Evolutionary conservation across 2,329 filamentous ascomycete species (phyloP), one percentile per base, ranked within the genome.

Genomic region (Hortaea sp.): DNA sequence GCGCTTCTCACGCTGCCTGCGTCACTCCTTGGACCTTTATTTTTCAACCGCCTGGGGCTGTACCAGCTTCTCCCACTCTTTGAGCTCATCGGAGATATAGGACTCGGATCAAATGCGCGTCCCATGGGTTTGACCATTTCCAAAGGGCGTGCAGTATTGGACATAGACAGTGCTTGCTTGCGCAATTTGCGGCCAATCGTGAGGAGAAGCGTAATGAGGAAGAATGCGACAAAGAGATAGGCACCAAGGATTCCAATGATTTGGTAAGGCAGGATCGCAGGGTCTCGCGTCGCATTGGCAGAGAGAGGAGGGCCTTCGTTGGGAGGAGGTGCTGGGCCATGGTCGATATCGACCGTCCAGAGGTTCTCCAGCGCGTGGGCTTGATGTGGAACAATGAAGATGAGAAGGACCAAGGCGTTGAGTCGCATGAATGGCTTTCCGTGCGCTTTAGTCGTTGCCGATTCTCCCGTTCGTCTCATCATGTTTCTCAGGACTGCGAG

Each of bases 241-340:
- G 85, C 82, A 50, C 82, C 88, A 49, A 90, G 76, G 49, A 97
- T 85, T 54, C 82, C 87, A 53, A 85, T 84, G 56, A 95, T 82
- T 66, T 95, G 84, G 49, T 80, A 82, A 12, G 88, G 87, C 20
- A 95, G 77, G 46, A 84, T 79, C 12, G 74, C 67, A 52, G 70
- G 69, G 62, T 88, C 74, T 57, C 79, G 71, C 42, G 79, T 64
- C 34, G 81, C 77, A 56, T 73, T 66, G 46, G 72, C 71, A 37
- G 80, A 80, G 39, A 80, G 63, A 6, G 76, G 70, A 48, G 81
- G 76, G 6, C 78, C 78, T 66, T 80, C 69, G 64, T 79, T 74
- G 47, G 78, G 73, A 43, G 78, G 65, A 38, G 79, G 78, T 31
- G 79, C 74, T 41, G 78, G 77, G 52, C 68, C 69, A 53, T 72